phyloP scores from a whole-genome alignment of 495 filamentous ascomycete species.

The Clavariopsis aquatica region DNA sequence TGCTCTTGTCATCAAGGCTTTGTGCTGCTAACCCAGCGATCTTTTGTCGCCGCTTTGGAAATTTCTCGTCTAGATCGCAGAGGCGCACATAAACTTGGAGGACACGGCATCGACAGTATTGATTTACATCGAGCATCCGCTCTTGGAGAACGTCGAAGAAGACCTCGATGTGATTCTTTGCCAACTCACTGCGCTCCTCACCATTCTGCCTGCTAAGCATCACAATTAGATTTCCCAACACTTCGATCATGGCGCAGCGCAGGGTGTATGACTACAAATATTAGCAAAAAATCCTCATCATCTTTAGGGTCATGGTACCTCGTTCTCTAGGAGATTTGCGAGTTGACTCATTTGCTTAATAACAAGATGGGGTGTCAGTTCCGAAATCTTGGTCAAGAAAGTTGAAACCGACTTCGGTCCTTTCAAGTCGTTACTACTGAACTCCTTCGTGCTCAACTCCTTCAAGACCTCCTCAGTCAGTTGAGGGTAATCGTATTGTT shows the following conservation, averaged over 20 bases:
- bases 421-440: constrained; percentile 91
- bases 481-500: constrained; percentile 98
- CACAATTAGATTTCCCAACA: constrained; percentile 95
- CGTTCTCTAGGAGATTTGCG: constrained; percentile 91
- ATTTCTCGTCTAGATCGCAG: constrained; percentile 91
- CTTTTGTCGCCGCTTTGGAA: constrained; percentile 84
- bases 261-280: constrained; percentile 77
- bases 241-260: constrained; percentile 89
- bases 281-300: constrained; percentile 28
- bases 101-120: constrained; percentile 87
- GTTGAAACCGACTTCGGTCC: constrained; percentile 98
- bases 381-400: constrained; percentile 95
- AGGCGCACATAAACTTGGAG: constrained; percentile 93
- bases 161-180: constrained; percentile 89
- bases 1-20: constrained; percentile 96
- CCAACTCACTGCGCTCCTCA: constrained; percentile 76
- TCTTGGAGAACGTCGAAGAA: constrained; percentile 98
- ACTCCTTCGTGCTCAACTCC: constrained; percentile 96
- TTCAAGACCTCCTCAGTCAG: constrained; percentile 87
- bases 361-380: constrained; percentile 84
- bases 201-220: constrained; percentile 83
- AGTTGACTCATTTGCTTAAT: constrained; percentile 96
- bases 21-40: constrained; percentile 81
- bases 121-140: constrained; percentile 93
- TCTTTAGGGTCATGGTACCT: constrained; percentile 53